phyloP scores from a whole-genome alignment of 2,329 filamentous ascomycete species.

The Rutstroemia sp. region DNA sequence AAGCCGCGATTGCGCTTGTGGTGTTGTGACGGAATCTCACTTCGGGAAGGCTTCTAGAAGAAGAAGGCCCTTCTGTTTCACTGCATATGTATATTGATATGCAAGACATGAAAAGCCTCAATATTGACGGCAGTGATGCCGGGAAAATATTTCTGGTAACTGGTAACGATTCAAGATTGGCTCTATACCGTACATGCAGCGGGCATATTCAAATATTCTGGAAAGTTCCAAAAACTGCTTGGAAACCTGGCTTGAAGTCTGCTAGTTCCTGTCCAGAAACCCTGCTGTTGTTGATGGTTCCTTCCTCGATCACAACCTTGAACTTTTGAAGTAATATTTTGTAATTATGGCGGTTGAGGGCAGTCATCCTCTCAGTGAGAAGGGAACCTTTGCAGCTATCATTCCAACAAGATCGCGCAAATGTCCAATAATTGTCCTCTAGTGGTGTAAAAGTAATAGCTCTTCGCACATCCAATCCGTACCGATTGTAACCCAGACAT shows the following conservation, averaged over 20 bases:
- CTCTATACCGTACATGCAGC: neutral
- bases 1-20: neutral
- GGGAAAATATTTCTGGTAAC: neutral
- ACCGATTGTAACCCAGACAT: neutral
- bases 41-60: slow-evolving; percentile 4
- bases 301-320: neutral
- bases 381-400: neutral
- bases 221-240: neutral
- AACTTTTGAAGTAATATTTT: neutral
- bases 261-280: neutral
- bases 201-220: neutral
- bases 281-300: neutral
- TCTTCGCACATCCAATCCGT: too few relatives aligned
- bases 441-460: neutral
- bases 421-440: neutral
- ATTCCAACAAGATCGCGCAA: neutral
- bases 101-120: neutral
- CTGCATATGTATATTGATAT: neutral
- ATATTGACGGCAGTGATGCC: neutral
- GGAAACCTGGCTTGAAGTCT: neutral
- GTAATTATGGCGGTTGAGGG: neutral
- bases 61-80: slow-evolving; percentile 3
- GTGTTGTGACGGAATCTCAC: neutral
- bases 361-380: neutral
- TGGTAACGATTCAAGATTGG: neutral